Evolutionary conservation across 352 stramenopile species (phyloP).

Genomic region (Blastocystis sp.): DNA sequence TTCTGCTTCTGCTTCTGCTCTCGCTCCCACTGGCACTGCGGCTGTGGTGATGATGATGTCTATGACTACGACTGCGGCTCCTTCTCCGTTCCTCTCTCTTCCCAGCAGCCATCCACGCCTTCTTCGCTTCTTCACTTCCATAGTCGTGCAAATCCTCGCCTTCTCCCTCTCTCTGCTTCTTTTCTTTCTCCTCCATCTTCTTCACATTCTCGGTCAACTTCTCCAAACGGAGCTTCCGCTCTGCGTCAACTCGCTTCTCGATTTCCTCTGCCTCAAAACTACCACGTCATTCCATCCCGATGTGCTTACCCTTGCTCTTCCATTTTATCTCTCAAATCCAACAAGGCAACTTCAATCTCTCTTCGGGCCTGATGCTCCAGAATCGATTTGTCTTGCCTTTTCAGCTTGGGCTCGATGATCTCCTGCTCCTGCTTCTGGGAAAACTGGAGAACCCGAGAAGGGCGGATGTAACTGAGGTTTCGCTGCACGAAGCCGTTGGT

Average conservation of each 20-base stretch:
- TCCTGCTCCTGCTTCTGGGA: conserved; percentile 29
- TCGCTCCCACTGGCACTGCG: neutral
- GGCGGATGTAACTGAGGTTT: conserved; percentile 61
- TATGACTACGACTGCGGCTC: conserved; percentile 1
- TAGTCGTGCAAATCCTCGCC: conserved; percentile 63
- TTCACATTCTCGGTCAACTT: conserved; percentile 39
- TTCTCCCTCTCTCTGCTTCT: conserved; percentile 41
- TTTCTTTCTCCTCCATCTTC: conserved; percentile 9
- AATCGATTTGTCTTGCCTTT: conserved; percentile 49
- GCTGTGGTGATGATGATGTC: neutral
- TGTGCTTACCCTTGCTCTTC: conserved; percentile 25
- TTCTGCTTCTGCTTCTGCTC: neutral
- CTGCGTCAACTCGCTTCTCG: conserved; percentile 36
- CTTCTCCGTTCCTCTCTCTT: conserved; percentile 3
- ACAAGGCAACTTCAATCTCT: conserved; percentile 53
- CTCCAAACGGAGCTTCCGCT: conserved; percentile 18
- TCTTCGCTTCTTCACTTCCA: conserved; percentile 55
- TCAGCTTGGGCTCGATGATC: conserved; percentile 53
- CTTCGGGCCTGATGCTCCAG: conserved; percentile 41
- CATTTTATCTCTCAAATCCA: conserved; percentile 61
- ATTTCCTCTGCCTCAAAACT: conserved; percentile 64
- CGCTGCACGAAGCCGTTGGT: conserved; percentile 66
- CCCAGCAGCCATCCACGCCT: conserved; percentile 56
- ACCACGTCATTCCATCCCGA: neutral
- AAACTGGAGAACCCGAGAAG: conserved; percentile 62